Conservation (phyloP, 176 grass and related monocot genomes). For the Melocanna baccifera region DNA sequence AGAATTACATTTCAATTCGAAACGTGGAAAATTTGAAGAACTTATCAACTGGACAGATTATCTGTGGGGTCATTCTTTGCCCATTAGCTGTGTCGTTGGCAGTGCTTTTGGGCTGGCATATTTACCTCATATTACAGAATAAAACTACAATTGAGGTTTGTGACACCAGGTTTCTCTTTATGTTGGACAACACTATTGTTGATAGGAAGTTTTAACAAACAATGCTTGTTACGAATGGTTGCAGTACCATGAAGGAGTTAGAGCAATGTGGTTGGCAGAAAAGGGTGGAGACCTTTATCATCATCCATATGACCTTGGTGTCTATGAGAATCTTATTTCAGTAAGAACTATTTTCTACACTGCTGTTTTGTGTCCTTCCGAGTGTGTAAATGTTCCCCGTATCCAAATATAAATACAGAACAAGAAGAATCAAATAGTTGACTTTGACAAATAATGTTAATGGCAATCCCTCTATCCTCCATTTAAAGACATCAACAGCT, state of each 20-base stretch:
- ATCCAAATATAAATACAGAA: neutral
- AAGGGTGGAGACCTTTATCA: conserved; percentile 80
- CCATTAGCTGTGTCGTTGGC: conserved; percentile 71
- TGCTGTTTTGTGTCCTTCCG: neutral
- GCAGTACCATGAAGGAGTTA: conserved; percentile 97
- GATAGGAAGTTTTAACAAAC: conserved; percentile 15
- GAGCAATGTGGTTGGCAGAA: conserved; percentile 92
- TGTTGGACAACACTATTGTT: neutral
- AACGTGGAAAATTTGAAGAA: neutral
- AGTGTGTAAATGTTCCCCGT: neutral
- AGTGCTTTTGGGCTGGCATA: conserved; percentile 82
- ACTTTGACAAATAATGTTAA: neutral
- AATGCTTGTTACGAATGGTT: conserved; percentile 26
- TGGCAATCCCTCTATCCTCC: neutral
- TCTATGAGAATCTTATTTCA: conserved; percentile 82
- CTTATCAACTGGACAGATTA: conserved; percentile 56
- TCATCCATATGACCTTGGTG: conserved; percentile 88
- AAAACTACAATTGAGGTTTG: conserved; percentile 97
- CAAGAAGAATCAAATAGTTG: neutral
- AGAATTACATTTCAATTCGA: conserved; percentile 12
- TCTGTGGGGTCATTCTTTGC: conserved; percentile 73
- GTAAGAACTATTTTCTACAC: conserved; percentile 44
- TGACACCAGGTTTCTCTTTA: conserved; percentile 2
- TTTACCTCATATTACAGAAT: conserved; percentile 91
- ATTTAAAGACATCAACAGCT: neutral